phyloP scores from a whole-genome alignment of 2,329 filamentous ascomycete species.

The Sporothrix inflata region DNA sequence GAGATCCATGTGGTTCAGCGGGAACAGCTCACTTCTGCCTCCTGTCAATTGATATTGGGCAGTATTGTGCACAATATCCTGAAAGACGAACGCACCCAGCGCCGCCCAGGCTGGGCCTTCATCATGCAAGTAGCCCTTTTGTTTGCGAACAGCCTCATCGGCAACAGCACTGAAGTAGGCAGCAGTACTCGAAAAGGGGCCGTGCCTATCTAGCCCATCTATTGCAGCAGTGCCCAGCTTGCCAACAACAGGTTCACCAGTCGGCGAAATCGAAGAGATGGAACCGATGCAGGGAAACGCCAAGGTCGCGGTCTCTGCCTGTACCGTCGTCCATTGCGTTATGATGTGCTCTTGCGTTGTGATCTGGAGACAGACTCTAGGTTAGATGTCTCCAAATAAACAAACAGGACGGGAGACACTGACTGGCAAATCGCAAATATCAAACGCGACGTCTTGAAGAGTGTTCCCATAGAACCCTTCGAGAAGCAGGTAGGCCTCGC shows the following conservation, averaged over 20 bases:
- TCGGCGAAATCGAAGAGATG: not conserved
- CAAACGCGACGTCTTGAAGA: not conserved
- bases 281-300: not conserved
- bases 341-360: not conserved
- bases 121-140: not conserved
- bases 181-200: not conserved
- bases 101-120: not conserved
- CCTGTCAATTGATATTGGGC: too few relatives aligned
- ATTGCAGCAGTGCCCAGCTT: not conserved
- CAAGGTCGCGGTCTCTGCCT: not conserved
- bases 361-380: too few relatives aligned
- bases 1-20: conserved; percentile 42
- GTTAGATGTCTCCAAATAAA: too few relatives aligned
- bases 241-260: not conserved
- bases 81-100: not conserved
- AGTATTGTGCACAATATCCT: not conserved
- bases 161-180: not conserved
- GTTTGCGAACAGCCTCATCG: not conserved
- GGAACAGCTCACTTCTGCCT: conserved; percentile 36
- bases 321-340: not conserved
- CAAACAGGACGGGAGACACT: not conserved
- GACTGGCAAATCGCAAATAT: not conserved
- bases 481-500: not conserved
- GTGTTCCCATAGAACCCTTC: conserved; percentile 1
- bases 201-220: not conserved